Percentiles rank a stretch among this genome's conserved stretches.
These are phyloP conservation scores for Melampsora americana DNA, from an alignment of 1,284 basidiomycete genomes.

Conservation along the genomic window DNA sequence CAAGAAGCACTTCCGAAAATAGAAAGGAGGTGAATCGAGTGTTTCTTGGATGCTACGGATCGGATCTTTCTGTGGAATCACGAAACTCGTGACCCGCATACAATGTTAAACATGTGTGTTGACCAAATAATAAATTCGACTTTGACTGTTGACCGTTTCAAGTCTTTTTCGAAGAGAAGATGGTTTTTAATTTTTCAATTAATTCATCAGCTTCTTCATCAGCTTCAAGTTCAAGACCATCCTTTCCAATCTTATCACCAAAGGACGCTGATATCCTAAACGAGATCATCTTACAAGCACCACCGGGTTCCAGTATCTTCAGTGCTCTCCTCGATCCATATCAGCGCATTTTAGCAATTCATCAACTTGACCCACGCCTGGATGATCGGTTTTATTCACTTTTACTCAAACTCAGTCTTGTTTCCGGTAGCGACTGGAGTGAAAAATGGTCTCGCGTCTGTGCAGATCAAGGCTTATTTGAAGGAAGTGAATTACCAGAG, in stretches of 20 bases:
- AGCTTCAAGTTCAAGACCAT: constrained; percentile 15
- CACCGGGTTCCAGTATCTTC: not conserved
- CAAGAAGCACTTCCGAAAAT: no score
- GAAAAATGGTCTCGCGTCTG: constrained; percentile 20
- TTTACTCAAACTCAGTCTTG: constrained; percentile 24
- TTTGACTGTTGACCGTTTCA: no score
- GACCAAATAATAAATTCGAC: no score
- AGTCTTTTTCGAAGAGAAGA: not conserved
- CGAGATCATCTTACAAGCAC: constrained; percentile 12
- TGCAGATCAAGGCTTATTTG: constrained; percentile 13
- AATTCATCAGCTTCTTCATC: constrained; percentile 4
- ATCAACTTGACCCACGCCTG: constrained; percentile 7
- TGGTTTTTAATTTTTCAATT: constrained; percentile 25
- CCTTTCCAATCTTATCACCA: constrained; percentile 16
- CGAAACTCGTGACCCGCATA: no score
- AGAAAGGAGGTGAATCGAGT: no score
- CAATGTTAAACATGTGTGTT: no score
- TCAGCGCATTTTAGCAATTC: constrained; percentile 1
- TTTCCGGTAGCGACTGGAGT: constrained; percentile 18
- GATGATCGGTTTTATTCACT: constrained; percentile 25
- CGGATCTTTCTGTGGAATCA: no score
- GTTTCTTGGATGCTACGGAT: no score
- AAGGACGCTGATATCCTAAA: constrained; percentile 13
- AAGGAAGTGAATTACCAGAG: constrained; percentile 15
- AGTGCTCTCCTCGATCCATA: not conserved